Evolutionary conservation across 2,329 filamentous ascomycete species (phyloP).

Genomic region (Sordariomycetes sp.): DNA sequence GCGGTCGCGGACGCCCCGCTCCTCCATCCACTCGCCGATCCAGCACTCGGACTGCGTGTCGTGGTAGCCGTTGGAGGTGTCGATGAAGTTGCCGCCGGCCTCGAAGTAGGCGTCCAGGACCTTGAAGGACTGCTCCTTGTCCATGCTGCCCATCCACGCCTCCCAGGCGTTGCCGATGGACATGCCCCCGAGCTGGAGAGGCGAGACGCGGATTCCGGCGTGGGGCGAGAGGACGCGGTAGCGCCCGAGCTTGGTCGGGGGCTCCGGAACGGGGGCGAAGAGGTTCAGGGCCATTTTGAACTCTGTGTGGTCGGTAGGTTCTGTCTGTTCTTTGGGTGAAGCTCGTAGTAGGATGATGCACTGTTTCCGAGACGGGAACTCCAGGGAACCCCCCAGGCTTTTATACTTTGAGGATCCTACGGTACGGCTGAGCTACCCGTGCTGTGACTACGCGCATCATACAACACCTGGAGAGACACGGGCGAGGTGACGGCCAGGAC

Average conservation of each 20-base stretch:
- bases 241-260: constrained; percentile 34
- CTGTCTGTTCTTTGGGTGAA: too few species aligned
- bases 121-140: constrained; percentile 39
- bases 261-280: constrained; percentile 20
- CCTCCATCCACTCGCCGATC: constrained; percentile 39
- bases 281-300: neutral
- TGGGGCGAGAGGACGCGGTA: constrained; percentile 57
- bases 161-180: constrained; percentile 30
- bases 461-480: too few species aligned
- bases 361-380: too few species aligned
- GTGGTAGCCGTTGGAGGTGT: constrained; percentile 42
- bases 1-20: constrained; percentile 30
- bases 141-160: constrained; percentile 32
- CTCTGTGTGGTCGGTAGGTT: neutral
- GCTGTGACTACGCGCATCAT: too few species aligned
- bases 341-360: too few species aligned
- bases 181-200: constrained; percentile 32
- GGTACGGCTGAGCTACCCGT: too few species aligned
- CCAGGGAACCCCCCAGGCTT: too few species aligned
- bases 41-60: constrained; percentile 37
- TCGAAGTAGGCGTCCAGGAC: constrained; percentile 44
- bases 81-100: constrained; percentile 51
- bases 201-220: constrained; percentile 37
- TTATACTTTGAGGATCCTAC: too few species aligned
- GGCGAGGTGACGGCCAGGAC: too few species aligned